These are phyloP conservation scores for Skeletonema tropicum DNA, from an alignment of 108 stramenopile genomes.

Conservation along the genomic window DNA sequence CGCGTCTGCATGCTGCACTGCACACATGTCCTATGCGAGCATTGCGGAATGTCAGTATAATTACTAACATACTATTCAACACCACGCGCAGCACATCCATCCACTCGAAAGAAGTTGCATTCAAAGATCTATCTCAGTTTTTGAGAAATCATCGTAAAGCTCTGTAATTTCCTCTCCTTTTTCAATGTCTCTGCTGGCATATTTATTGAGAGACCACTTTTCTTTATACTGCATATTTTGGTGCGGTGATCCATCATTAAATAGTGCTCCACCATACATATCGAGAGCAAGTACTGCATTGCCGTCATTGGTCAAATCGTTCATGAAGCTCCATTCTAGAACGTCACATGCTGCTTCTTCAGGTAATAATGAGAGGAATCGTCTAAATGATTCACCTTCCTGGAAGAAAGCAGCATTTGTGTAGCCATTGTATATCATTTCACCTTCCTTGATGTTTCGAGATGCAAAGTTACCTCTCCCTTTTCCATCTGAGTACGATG, in stretches of 20 bases:
- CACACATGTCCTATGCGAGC: conserved; percentile 32
- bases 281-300: conserved; percentile 28
- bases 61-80: background rate
- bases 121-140: conserved; percentile 20
- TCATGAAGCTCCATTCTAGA: conserved; percentile 25
- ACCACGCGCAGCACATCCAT: no score
- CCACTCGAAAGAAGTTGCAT: background rate
- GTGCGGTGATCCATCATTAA: conserved; percentile 15
- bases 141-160: conserved; percentile 1
- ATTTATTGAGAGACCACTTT: conserved; percentile 20
- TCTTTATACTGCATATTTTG: conserved; percentile 23
- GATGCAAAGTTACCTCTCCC: conserved; percentile 27
- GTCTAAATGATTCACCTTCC: conserved; percentile 19
- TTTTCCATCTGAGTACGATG: conserved; percentile 17
- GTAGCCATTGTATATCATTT: conserved; percentile 18
- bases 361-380: conserved; percentile 13
- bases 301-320: conserved; percentile 28
- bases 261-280: conserved; percentile 19
- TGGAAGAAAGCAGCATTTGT: conserved; percentile 28
- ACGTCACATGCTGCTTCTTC: conserved; percentile 22
- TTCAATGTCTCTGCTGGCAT: conserved; percentile 15
- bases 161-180: conserved; percentile 17
- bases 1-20: conserved; percentile 27
- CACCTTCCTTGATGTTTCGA: conserved; percentile 22
- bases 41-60: background rate